phyloP scores from a whole-genome alignment of 257 asterid species.

The Lithospermum erythrorhizon region DNA sequence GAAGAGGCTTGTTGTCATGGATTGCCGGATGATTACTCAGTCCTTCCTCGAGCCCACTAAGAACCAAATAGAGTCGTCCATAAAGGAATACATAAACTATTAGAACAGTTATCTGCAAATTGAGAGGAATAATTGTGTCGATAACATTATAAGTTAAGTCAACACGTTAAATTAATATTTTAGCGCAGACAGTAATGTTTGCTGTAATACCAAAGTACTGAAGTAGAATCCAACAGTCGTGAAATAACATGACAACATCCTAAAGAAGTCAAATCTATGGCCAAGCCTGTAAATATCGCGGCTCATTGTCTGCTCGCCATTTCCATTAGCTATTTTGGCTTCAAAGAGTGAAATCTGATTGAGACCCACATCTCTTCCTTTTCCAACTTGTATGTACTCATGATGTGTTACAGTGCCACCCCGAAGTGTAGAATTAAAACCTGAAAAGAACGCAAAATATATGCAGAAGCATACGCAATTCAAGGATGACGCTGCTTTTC shows the following conservation, averaged over 20 bases:
- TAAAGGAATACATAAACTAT: conserved; percentile 78
- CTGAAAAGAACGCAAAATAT: conserved; percentile 25
- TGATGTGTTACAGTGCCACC: conserved; percentile 97
- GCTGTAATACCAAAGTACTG: conserved; percentile 58
- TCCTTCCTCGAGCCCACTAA: conserved; percentile 76
- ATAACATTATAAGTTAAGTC: neutral
- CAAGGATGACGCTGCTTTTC: conserved; percentile 9
- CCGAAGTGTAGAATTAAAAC: conserved; percentile 94
- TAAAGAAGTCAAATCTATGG: conserved; percentile 94
- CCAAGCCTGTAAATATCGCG: conserved; percentile 94
- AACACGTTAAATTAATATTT: conserved; percentile 1
- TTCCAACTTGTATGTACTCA: conserved; percentile 95
- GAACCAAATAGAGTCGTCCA: conserved; percentile 88
- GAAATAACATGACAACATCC: conserved; percentile 84
- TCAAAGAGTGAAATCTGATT: conserved; percentile 85
- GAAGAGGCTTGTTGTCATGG: conserved; percentile 82
- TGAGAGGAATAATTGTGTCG: neutral
- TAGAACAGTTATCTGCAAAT: conserved; percentile 73
- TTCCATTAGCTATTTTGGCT: conserved; percentile 93
- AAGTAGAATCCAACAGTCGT: conserved; percentile 92
- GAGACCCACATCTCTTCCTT: conserved; percentile 97
- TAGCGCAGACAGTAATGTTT: conserved; percentile 7
- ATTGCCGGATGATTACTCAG: conserved; percentile 71
- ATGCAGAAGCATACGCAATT: conserved; percentile 8
- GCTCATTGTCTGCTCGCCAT: conserved; percentile 92